A percentile compares a stretch with the other conserved stretches of the same genome.
These are phyloP conservation scores for Podospora bellae-mahoneyi DNA, from an alignment of 495 filamentous ascomycete genomes.

Conservation along the genomic window DNA sequence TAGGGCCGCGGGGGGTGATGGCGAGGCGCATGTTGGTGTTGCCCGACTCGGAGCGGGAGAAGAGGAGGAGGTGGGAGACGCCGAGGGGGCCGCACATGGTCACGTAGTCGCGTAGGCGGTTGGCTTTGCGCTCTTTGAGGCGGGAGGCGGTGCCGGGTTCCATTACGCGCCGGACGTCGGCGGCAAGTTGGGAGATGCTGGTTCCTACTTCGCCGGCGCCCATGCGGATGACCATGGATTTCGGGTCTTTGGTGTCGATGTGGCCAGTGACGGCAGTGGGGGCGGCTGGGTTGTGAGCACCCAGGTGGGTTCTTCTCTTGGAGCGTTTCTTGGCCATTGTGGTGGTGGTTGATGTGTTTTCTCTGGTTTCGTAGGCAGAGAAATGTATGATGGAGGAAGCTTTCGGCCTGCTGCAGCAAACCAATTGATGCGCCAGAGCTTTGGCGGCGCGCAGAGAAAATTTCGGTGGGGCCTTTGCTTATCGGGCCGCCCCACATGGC, in stretches of 20 bases:
- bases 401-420: constrained; percentile 1
- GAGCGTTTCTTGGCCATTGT: constrained; percentile 75
- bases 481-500: constrained; percentile 19
- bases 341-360: constrained; percentile 16
- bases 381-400: constrained; percentile 12
- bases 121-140: constrained; percentile 82
- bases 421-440: constrained; percentile 13
- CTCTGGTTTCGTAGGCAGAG: constrained; percentile 10
- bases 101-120: constrained; percentile 87
- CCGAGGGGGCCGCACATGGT: constrained; percentile 94
- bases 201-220: constrained; percentile 91
- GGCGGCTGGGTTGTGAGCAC: constrained; percentile 57
- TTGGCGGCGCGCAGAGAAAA: constrained; percentile 22
- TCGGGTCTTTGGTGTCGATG: constrained; percentile 61
- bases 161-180: constrained; percentile 91
- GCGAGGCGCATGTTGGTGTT: constrained; percentile 92
- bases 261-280: constrained; percentile 37
- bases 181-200: constrained; percentile 85
- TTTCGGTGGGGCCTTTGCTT: constrained; percentile 32
- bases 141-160: constrained; percentile 88
- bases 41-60: constrained; percentile 83
- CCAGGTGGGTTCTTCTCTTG: constrained; percentile 86
- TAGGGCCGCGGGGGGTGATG: constrained; percentile 85
- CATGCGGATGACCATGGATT: constrained; percentile 97
- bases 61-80: constrained; percentile 90